Evolutionary conservation across 176 grass and related monocot species (phyloP).

Genomic region (Secale cereale): DNA sequence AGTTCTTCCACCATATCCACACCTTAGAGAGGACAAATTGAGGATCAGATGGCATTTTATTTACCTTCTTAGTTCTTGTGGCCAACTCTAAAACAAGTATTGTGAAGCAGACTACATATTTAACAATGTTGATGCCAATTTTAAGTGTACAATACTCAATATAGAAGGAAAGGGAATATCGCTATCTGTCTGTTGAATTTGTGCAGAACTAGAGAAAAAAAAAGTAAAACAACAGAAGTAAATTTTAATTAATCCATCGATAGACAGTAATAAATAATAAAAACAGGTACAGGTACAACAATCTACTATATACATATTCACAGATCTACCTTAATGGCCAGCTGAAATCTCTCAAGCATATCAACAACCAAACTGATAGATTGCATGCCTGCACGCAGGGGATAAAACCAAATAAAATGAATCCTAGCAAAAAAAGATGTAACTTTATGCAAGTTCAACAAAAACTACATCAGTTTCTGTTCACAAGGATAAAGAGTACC

Average conservation of each 20-base stretch:
- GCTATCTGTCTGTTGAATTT: neutral
- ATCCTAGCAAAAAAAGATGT: neutral
- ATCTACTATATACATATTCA: neutral
- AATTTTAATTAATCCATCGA: neutral
- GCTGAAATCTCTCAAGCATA: conserved; percentile 53
- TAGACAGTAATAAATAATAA: too few relatives aligned
- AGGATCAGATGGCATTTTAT: neutral
- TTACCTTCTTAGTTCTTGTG: neutral
- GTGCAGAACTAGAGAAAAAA: neutral
- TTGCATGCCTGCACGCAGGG: conserved; percentile 13
- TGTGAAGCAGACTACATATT: neutral
- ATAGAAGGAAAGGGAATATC: neutral
- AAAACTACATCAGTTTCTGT: neutral
- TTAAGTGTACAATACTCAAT: neutral
- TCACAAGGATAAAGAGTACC: conserved; percentile 41
- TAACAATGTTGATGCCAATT: neutral
- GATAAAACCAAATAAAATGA: conserved; percentile 2
- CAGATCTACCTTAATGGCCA: conserved; percentile 63
- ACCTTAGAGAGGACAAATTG: neutral
- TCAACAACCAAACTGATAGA: conserved; percentile 44
- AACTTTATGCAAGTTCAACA: neutral
- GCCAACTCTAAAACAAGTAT: neutral
- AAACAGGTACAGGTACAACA: too few relatives aligned
- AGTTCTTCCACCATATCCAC: neutral
- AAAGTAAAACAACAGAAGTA: neutral